Conservation (phyloP, 2,329 filamentous ascomycete genomes). For the Arthrinium phaeospermum region DNA sequence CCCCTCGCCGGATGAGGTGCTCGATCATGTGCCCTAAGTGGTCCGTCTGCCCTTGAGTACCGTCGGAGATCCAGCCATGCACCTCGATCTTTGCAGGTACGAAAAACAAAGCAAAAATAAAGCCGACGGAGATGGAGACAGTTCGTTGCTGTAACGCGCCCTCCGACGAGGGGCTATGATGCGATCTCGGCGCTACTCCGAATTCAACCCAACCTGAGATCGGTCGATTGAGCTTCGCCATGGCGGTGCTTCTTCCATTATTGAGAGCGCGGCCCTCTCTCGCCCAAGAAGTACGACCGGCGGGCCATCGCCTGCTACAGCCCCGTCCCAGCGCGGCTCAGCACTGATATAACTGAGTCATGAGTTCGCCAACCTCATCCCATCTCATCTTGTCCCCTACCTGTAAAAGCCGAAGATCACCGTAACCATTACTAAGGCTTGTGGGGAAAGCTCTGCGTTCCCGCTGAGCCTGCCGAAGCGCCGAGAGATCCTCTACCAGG, state of each 20-base stretch:
- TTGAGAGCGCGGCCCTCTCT: neutral
- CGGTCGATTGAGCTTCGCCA: neutral
- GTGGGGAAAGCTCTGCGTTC: neutral
- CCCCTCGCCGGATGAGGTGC: neutral
- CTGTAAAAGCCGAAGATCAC: neutral
- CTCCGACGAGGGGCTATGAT: neutral
- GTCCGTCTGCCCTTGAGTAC: neutral
- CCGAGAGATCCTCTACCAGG: neutral
- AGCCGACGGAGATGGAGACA: neutral
- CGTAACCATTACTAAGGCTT: neutral
- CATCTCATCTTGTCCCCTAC: too few relatives aligned
- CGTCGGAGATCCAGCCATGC: neutral
- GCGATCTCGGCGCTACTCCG: neutral
- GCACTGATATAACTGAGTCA: neutral
- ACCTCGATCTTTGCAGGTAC: neutral
- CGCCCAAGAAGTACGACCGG: neutral
- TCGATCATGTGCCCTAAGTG: neutral
- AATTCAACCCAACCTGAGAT: neutral
- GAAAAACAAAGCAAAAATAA: neutral
- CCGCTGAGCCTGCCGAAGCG: constrained; percentile 8
- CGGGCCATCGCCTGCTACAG: neutral
- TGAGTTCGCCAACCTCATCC: neutral
- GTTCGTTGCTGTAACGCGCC: neutral
- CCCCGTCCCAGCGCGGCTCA: neutral
- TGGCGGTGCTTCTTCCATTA: neutral